A percentile compares a stretch with the other conserved stretches of the same genome.
phyloP scores from a whole-genome alignment of 495 filamentous ascomycete species.

The Trichoderma asperelloides region DNA sequence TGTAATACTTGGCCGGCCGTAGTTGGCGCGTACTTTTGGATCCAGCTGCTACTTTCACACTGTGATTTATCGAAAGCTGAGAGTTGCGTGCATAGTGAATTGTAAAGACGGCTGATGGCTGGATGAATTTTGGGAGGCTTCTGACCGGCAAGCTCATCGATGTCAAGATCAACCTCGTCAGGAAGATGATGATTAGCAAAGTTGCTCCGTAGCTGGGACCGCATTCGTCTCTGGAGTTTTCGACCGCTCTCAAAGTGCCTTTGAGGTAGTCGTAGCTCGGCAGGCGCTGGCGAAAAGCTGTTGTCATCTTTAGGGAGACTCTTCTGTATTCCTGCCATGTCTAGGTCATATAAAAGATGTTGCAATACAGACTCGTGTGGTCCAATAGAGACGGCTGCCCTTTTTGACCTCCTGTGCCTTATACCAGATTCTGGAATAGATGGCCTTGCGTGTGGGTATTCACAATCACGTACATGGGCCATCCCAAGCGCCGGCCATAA shows the following conservation, averaged over 20 bases:
- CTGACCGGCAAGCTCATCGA: slow-evolving; percentile 13
- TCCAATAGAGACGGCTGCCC: slow-evolving; percentile 31
- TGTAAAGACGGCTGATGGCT: slow-evolving; percentile 51
- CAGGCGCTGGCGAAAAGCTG: slow-evolving; percentile 25
- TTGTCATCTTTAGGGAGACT: slow-evolving; percentile 27
- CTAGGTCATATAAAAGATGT: slow-evolving; percentile 22
- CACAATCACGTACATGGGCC: slow-evolving; percentile 45
- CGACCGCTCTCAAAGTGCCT: slow-evolving; percentile 42
- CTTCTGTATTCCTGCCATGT: slow-evolving; percentile 18
- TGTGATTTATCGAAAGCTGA: slow-evolving; percentile 73
- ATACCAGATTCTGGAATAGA: not conserved
- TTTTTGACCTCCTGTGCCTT: slow-evolving; percentile 40
- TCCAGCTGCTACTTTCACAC: slow-evolving; percentile 69
- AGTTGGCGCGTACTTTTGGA: slow-evolving; percentile 76
- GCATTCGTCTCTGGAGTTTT: slow-evolving; percentile 34
- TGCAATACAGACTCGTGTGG: slow-evolving; percentile 36
- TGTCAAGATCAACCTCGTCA: not conserved
- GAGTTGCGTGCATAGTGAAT: slow-evolving; percentile 47
- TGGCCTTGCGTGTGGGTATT: not conserved
- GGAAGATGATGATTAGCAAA: not conserved
- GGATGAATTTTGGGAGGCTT: slow-evolving; percentile 33
- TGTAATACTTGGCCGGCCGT: slow-evolving; percentile 68
- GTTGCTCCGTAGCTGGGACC: slow-evolving; percentile 22
- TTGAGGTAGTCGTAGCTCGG: slow-evolving; percentile 35
- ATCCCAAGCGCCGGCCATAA: slow-evolving; percentile 64